These are phyloP conservation scores for Suillus sp. DNA, from an alignment of 768 basidiomycete genomes.

Conservation along the genomic window DNA sequence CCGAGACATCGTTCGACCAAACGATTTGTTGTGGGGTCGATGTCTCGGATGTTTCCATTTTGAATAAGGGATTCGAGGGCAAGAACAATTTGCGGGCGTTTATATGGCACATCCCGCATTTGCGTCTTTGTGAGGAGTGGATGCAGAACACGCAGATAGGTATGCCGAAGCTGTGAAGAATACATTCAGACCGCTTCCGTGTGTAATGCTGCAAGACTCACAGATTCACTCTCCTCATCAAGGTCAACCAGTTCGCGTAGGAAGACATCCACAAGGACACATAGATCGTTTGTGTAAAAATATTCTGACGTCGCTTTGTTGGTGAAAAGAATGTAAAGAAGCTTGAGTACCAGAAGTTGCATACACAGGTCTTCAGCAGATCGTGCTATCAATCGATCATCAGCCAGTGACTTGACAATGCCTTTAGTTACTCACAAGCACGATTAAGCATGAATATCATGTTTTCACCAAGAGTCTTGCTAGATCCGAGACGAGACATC, in stretches of 20 bases:
- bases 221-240: conserved; percentile 92
- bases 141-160: conserved; percentile 94
- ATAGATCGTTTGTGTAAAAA: conserved; percentile 97
- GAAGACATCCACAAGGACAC: conserved; percentile 96
- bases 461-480: conserved; percentile 96
- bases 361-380: conserved; percentile 92
- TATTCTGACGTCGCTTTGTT: conserved; percentile 92
- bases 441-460: conserved; percentile 99
- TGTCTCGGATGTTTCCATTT: conserved; percentile 75
- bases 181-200: conserved; percentile 2
- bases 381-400: conserved; percentile 53
- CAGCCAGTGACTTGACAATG: conserved; percentile 10
- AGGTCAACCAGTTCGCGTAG: conserved; percentile 91
- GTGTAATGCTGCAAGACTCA: conserved; percentile 41
- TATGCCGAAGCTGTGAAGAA: conserved; percentile 73
- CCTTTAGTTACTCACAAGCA: conserved; percentile 61
- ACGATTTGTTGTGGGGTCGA: conserved; percentile 85
- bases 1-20: conserved; percentile 89
- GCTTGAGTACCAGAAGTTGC: conserved; percentile 91
- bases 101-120: conserved; percentile 81
- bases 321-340: conserved; percentile 93
- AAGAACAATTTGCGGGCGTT: conserved; percentile 85
- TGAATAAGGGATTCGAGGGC: conserved; percentile 77
- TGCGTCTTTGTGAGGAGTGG: conserved; percentile 95
- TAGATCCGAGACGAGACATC: conserved; percentile 80